These are phyloP conservation scores for Piloderma croceum DNA, from an alignment of 768 basidiomycete genomes.

Conservation along the genomic window DNA sequence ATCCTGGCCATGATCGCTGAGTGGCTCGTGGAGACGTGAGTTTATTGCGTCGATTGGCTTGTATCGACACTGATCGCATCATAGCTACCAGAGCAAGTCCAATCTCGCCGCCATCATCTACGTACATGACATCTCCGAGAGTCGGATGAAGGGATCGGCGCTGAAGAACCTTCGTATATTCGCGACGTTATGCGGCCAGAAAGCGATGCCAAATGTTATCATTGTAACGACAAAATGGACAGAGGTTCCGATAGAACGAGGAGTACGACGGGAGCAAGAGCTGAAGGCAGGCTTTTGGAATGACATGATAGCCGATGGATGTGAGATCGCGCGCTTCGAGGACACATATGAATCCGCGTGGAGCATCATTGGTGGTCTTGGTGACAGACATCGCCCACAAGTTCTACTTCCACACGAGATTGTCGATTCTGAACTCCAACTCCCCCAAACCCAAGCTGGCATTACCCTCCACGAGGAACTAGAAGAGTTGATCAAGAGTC, in stretches of 20 bases:
- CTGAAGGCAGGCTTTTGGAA: conserved; percentile 27
- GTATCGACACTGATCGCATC: too few species aligned
- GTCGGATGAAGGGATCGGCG: conserved; percentile 30
- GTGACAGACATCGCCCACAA: conserved; percentile 17
- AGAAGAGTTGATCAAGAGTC: conserved; percentile 9
- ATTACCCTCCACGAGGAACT: conserved; percentile 13
- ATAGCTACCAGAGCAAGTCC: conserved; percentile 20
- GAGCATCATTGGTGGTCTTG: conserved; percentile 20
- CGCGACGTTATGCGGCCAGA: conserved; percentile 19
- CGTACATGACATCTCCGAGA: conserved; percentile 35
- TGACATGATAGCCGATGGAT: conserved; percentile 13
- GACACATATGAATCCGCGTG: conserved; percentile 25
- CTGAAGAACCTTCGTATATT: conserved; percentile 31
- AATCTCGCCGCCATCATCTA: conserved; percentile 33
- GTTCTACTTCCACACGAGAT: conserved; percentile 22
- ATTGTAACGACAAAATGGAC: conserved; percentile 39
- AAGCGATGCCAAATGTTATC: too few species aligned
- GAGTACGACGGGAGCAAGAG: conserved; percentile 23
- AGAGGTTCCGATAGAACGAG: conserved; percentile 16
- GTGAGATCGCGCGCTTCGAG: too few species aligned
- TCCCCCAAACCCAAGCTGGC: too few species aligned
- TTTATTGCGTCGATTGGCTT: too few species aligned
- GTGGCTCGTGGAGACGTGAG: conserved; percentile 7
- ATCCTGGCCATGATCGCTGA: too few species aligned
- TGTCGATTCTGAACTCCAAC: conserved; percentile 12